phyloP scores from a whole-genome alignment of 495 filamentous ascomycete species.

The Penicillium taxi region DNA sequence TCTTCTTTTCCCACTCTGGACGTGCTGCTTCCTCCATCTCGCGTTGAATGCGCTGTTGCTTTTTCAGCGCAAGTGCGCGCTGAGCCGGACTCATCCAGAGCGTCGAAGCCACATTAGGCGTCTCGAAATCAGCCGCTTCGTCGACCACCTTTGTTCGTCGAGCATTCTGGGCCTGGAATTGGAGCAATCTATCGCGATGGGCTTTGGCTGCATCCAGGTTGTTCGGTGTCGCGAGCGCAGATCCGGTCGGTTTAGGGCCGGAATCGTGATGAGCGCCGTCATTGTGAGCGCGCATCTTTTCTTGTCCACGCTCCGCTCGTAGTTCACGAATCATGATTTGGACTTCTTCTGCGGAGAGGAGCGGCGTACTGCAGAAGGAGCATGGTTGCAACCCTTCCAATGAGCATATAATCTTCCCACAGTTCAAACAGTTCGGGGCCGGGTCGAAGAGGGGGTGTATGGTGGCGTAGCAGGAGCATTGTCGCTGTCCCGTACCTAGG shows the following conservation, averaged over 20 bases:
- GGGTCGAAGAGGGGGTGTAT: constrained; percentile 78
- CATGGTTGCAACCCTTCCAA: constrained; percentile 92
- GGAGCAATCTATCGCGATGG: constrained; percentile 75
- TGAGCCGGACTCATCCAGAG: constrained; percentile 88
- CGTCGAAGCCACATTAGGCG: constrained; percentile 54
- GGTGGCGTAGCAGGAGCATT: constrained; percentile 77
- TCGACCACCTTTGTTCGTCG: constrained; percentile 81
- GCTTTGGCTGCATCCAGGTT: constrained; percentile 45
- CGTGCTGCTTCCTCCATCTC: constrained; percentile 86
- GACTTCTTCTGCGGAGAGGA: constrained; percentile 64
- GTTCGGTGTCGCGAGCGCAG: constrained; percentile 39
- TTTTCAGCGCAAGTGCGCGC: constrained; percentile 77
- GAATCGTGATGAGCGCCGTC: constrained; percentile 53
- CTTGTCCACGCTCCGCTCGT: constrained; percentile 75
- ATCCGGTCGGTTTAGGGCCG: constrained; percentile 31
- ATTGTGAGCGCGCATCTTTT: constrained; percentile 75
- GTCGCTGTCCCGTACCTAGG: constrained; percentile 46
- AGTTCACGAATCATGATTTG: constrained; percentile 81
- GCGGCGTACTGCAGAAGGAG: constrained; percentile 74
- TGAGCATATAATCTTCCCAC: constrained; percentile 94
- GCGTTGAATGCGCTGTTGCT: constrained; percentile 77
- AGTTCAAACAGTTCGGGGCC: constrained; percentile 85
- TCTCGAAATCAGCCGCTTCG: constrained; percentile 91
- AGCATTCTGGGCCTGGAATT: constrained; percentile 84
- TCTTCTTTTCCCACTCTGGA: constrained; percentile 90